Base-by-base conservation (phyloP, 1,139 yeast species). In the Pichia sp. region DNA sequence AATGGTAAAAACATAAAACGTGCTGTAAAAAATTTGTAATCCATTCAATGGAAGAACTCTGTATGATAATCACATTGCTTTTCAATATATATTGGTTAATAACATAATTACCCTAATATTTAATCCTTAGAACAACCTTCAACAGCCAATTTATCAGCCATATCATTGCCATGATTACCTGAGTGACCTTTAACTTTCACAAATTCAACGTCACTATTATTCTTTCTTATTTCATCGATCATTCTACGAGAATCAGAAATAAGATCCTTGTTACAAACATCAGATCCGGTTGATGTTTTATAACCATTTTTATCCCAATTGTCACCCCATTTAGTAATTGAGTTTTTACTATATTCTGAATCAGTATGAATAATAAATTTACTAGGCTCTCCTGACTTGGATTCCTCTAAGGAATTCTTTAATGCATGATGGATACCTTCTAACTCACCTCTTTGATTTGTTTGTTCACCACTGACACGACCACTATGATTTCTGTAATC, bases 371-470 rank as follows among this genome's bases (percentile, higher is more conserved):
- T 56, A 9, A 40, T 41, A 37, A 49, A 53, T 20, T 42, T 49
- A 2, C 37, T 37, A 3, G 10, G 20, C 5, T 42, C 38, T 4
- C 42, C 40, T 20, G 23, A 8, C 10, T 40, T 32, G 4, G 48
- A 23, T 29, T 64, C 69, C 1, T 52, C 29, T 4, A 37, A 22
- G 11, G 79, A 69, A 9, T 59, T 55, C 8, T 61, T 58, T 43
- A 83, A 60, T 0, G 94, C 94, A 39, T 70, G 70, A 6, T 65
- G 60, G 25, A 85, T 69, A 0, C 95, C 97, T 22, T 67, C 60
- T 23, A 89, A 69, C 61, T 90, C 97, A 2, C 95, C 95, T 38
- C 89, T 67, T 55, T 85, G 90, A 57, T 87, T 90, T 0, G 96
- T 87, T 35, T 81, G 86, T 6, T 63, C 63, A 2, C 66, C 73